Percentiles rank a stretch among this genome's conserved stretches.
phyloP scores from a whole-genome alignment of 1,284 basidiomycete genomes.

The Ganoderma meredithae region DNA sequence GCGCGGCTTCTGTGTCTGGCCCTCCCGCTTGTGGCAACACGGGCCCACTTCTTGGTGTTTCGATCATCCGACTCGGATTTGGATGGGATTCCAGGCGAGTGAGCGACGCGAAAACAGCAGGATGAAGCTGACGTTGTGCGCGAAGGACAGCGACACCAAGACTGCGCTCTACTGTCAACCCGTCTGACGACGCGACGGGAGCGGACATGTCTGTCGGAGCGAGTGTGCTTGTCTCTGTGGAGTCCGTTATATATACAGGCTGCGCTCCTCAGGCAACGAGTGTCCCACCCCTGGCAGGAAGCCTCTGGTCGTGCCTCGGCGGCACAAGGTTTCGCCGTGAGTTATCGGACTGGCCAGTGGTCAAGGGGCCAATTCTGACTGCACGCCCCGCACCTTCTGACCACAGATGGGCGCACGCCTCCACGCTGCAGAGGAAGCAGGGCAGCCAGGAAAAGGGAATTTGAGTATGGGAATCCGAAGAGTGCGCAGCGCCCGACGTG shows the following conservation, averaged over 20 bases:
- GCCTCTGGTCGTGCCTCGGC: not conserved
- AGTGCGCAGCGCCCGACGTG: not conserved
- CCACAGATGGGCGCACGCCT: not conserved
- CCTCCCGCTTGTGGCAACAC: not conserved
- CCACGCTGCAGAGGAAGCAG: not conserved
- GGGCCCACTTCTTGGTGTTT: not conserved
- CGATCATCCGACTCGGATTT: not conserved
- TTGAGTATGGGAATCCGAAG: slow-evolving; percentile 10
- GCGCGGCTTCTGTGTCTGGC: not conserved
- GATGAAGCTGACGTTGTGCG: not conserved
- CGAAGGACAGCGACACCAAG: not conserved
- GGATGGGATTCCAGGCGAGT: not conserved
- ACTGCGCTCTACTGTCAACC: not conserved
- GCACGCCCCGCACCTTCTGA: slow-evolving; percentile 6
- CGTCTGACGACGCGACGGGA: not conserved
- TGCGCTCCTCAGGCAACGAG: not conserved
- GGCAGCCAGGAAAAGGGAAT: not conserved
- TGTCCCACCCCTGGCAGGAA: slow-evolving; percentile 7
- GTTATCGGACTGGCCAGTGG: slow-evolving; percentile 1
- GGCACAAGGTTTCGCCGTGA: not conserved
- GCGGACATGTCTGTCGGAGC: not conserved
- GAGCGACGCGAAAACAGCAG: not conserved
- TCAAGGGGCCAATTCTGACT: slow-evolving; percentile 3
- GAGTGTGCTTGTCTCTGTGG: not conserved
- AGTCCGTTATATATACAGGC: not conserved